Evolutionary conservation across 768 basidiomycete species (phyloP).

Genomic region (Pisolithus marmoratus): DNA sequence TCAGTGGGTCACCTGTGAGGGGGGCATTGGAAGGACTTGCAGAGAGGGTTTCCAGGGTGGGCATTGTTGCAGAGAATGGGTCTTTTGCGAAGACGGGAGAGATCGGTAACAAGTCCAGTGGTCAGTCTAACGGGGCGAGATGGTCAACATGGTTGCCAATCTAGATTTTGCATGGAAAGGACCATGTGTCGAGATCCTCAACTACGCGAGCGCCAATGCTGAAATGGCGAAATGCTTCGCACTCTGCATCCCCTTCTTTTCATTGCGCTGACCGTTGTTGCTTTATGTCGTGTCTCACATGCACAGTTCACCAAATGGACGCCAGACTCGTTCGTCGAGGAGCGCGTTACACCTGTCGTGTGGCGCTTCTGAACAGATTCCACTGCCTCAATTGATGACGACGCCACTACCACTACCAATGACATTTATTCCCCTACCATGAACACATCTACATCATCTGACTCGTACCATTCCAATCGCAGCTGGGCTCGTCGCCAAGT

Average conservation of each 20-base stretch:
- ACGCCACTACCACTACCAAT: not conserved
- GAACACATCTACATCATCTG: not conserved
- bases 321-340: slow-evolving; percentile 78
- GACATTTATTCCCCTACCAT: slow-evolving; percentile 17
- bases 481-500: slow-evolving; percentile 85
- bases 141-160: slow-evolving; percentile 82
- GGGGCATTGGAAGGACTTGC: slow-evolving; percentile 61
- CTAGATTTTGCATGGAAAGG: slow-evolving; percentile 78
- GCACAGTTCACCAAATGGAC: slow-evolving; percentile 84
- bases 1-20: slow-evolving; percentile 66
- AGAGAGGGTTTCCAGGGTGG: slow-evolving; percentile 56
- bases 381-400: not conserved
- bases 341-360: slow-evolving; percentile 74
- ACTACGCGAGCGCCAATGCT: slow-evolving; percentile 53
- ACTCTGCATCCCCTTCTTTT: not conserved
- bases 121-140: slow-evolving; percentile 11
- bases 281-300: slow-evolving; percentile 20
- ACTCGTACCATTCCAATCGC: slow-evolving; percentile 45
- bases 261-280: not conserved
- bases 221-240: too few species aligned
- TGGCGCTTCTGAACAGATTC: slow-evolving; percentile 76
- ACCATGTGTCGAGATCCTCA: slow-evolving; percentile 76
- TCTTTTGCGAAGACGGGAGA: slow-evolving; percentile 67
- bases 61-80: slow-evolving; percentile 89
- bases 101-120: slow-evolving; percentile 6